Base-by-base conservation (phyloP, 2,329 filamentous ascomycete genomes). In the Scedosporium boydii region DNA sequence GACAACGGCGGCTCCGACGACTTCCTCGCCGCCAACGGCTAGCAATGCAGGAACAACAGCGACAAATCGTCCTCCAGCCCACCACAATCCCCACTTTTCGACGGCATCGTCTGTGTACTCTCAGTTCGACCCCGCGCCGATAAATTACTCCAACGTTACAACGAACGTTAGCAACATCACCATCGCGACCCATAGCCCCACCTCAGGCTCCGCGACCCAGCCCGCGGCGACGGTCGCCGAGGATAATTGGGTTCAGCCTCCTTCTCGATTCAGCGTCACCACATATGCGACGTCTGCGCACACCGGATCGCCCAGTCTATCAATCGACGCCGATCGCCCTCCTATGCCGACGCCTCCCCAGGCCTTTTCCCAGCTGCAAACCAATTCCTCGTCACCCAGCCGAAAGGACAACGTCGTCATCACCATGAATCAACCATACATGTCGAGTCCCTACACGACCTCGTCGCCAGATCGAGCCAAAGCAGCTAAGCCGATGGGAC, bases 221-320 rank as follows among this genome's bases (percentile, higher is more conserved):
- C 58, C 58, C 23, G 34, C 58, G 44, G 26, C 58, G 44, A 18
- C 18, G 6, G 21, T 44, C 16, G 42, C 48, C 9, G 46, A 61
- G 18, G 59, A 61, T 48, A 42, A 56, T 44, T 80, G 79, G 76
- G 73, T 75, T 12, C 80, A 83, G 63, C 83, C 83, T 5, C 72
- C 76, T 2, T 88, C 85, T 58, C 82, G 83, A 56, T 89, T 88
- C 71, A 89, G 85, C 72, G 76, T 82, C 65, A 86, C 83, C 6
- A 88, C 85, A 1, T 86, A 82, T 68, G 79, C 81, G 26, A 83
- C 84, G 1, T 81, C 83, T 4, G 72, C 78, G 55, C 72, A 73
- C 38, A 72, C 74, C 12, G 76, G 73, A 18, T 78, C 72, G 53
- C 77, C 74, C 61, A 76, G 72, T 58, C 67, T 72, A 38, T 75